phyloP scores from a whole-genome alignment of 306 rosid genomes.

The Carpinus fangiana region DNA sequence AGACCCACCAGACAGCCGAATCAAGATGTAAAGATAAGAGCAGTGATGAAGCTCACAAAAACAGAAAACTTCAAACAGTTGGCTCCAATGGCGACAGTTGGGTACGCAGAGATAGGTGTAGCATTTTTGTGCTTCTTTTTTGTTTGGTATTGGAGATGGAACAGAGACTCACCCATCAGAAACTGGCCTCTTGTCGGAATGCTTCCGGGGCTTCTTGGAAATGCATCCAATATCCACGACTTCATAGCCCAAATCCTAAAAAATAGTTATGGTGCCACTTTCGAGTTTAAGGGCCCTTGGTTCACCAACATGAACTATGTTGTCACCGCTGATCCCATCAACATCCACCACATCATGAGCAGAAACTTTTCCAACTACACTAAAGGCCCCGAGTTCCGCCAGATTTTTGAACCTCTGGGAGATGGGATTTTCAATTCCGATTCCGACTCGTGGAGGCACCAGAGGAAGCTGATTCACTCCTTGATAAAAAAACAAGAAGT shows the following conservation, averaged over 20 bases:
- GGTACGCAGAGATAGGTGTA: not conserved
- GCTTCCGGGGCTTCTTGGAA: slow-evolving; percentile 11
- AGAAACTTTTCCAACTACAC: slow-evolving; percentile 26
- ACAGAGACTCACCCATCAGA: not conserved
- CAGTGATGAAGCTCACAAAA: not conserved
- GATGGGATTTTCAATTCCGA: slow-evolving; percentile 39
- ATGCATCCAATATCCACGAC: not conserved
- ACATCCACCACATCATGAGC: slow-evolving; percentile 30
- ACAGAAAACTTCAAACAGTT: not conserved
- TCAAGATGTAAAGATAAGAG: no score
- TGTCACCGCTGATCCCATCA: slow-evolving; percentile 30
- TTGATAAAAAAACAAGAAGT: not conserved
- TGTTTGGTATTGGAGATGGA: not conserved
- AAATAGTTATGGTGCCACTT: slow-evolving; percentile 3
- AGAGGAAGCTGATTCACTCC: slow-evolving; percentile 24
- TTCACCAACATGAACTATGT: slow-evolving; percentile 18
- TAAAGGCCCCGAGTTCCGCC: slow-evolving; percentile 27
- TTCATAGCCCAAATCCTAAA: not conserved
- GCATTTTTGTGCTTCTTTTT: not conserved
- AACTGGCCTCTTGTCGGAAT: slow-evolving; percentile 7
- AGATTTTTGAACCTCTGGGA: slow-evolving; percentile 37
- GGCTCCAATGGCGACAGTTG: not conserved
- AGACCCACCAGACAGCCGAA: no score
- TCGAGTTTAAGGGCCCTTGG: slow-evolving; percentile 27
- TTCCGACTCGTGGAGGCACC: slow-evolving; percentile 24